Evolutionary conservation across 108 stramenopile genomes (phyloP).

Genomic region (Discostella stelligeroides): DNA sequence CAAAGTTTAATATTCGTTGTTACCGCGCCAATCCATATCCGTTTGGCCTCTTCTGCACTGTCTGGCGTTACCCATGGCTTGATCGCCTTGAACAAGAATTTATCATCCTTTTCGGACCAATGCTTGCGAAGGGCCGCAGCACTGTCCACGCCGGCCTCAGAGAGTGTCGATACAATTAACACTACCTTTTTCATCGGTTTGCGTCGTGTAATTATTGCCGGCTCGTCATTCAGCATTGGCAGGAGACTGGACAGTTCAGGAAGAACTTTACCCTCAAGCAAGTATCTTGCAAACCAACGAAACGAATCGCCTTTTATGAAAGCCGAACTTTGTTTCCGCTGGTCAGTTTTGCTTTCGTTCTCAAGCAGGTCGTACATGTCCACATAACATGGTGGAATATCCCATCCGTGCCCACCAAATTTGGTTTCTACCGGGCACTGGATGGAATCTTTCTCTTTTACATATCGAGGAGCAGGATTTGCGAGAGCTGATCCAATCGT

Average conservation of each 20-base stretch:
- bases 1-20: slow-evolving; percentile 52
- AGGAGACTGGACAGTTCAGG: slow-evolving; percentile 54
- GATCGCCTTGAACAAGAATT: slow-evolving; percentile 73
- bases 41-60: slow-evolving; percentile 54
- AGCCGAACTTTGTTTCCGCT: slow-evolving; percentile 42
- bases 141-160: slow-evolving; percentile 71
- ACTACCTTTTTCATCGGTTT: slow-evolving; percentile 66
- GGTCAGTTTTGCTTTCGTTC: slow-evolving; percentile 7
- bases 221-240: slow-evolving; percentile 69
- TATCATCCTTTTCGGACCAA: slow-evolving; percentile 78
- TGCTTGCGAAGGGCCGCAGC: slow-evolving; percentile 70
- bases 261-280: slow-evolving; percentile 85
- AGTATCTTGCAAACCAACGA: slow-evolving; percentile 83
- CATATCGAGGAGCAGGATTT: slow-evolving; percentile 72
- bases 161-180: slow-evolving; percentile 62
- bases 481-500: slow-evolving; percentile 60
- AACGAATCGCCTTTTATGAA: slow-evolving; percentile 74
- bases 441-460: slow-evolving; percentile 69
- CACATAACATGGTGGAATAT: slow-evolving; percentile 69
- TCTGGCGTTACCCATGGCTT: slow-evolving; percentile 68
- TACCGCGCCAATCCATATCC: slow-evolving; percentile 71
- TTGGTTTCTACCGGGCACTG: slow-evolving; percentile 78
- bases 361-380: slow-evolving; percentile 65
- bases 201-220: slow-evolving; percentile 69
- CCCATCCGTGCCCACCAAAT: slow-evolving; percentile 79